These are phyloP conservation scores for Rhipidocladum racemiflorum DNA, from an alignment of 176 grass and related monocot species.

Conservation along the genomic window DNA sequence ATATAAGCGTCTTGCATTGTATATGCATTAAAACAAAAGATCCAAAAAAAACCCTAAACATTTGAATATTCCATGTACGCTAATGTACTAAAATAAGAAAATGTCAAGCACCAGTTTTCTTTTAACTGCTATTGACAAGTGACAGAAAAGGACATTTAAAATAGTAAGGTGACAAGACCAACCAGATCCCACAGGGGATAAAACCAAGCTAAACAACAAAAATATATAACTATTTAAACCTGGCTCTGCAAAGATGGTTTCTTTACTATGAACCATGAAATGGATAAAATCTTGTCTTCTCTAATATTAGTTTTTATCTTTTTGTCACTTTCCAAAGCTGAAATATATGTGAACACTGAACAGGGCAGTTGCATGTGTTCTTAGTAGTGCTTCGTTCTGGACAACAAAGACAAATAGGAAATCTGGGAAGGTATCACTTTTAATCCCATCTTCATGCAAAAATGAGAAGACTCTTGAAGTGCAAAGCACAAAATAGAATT, in stretches of 20 bases:
- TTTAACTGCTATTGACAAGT: neutral
- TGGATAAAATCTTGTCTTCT: neutral
- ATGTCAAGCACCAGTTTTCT: neutral
- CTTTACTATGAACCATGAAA: neutral
- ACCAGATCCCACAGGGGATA: neutral
- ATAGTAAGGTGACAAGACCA: neutral
- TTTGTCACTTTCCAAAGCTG: conserved; percentile 1
- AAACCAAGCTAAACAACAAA: neutral
- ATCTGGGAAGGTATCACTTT: neutral
- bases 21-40: neutral
- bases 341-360: neutral
- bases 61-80: neutral
- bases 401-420: neutral
- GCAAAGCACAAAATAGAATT: conserved; percentile 19
- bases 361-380: neutral
- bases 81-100: conserved; percentile 3
- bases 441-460: neutral
- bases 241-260: neutral
- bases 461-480: neutral
- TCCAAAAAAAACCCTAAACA: neutral
- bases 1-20: too few relatives aligned
- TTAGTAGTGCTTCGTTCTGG: neutral
- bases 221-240: neutral
- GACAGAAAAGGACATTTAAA: neutral
- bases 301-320: neutral